Base-by-base conservation (phyloP, 2,329 filamentous ascomycete genomes). In the Exophiala mesophila region DNA sequence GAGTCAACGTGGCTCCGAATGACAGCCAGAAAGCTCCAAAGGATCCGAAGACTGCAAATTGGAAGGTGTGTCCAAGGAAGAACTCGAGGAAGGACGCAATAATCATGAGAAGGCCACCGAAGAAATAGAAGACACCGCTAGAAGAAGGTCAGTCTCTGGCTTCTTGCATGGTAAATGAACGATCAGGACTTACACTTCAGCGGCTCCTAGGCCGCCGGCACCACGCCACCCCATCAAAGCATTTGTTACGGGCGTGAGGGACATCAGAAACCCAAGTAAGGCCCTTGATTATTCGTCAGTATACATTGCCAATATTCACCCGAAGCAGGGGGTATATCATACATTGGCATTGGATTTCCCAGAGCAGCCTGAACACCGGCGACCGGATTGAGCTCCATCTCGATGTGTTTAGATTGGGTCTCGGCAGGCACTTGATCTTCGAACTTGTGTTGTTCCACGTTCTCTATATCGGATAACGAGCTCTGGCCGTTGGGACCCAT, bases 161-260 rank as follows among this genome's bases (percentile, higher is more conserved):
- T n/a, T n/a, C n/a, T n/a, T n/a, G n/a, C n/a, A n/a, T n/a, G n/a
- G n/a, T n/a, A n/a, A n/a, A n/a, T n/a, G n/a, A n/a, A n/a, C n/a
- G n/a, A n/a, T n/a, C n/a, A n/a, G n/a, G 4, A 23, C 16, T 20
- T 13, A 42, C 44, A 39, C n/a, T n/a, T n/a, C 57, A 24, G 44
- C 43, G 36, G 72, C 72, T n/a, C 73, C 74, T 35, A 61, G 67
- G 3, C 67, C 69, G 30, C 72, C 73, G 16, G 76, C 67, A n/a
- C 76, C 74, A 52, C 75, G 61, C 76, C 75, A 79, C 20, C 74
- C 74, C 73, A 80, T 76, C 4, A 77, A 61, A 19, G 69, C 65
- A 60, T 71, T 75, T 32, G 72, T 71, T 13, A 77, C 59, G 0
- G 76, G 75, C 0, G 67, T 70, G 17, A 77, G 63, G 16, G 68